Conservation (phyloP, 805 yeast genomes). For the Myxozyma monticola region DNA sequence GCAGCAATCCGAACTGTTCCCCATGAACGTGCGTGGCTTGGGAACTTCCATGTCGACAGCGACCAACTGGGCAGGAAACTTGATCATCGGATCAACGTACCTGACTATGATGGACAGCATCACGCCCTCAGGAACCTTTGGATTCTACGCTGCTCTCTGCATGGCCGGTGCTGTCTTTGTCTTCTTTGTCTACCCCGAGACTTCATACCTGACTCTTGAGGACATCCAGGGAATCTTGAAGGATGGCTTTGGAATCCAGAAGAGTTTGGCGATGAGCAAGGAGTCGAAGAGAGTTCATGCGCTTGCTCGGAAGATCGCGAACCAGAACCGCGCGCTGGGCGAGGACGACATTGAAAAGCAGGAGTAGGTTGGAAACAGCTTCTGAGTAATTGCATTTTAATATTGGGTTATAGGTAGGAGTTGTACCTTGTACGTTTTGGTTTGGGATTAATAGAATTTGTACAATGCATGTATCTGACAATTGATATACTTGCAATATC, state of each 20-base stretch:
- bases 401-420: no score
- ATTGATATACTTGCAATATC: no score
- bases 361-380: no score
- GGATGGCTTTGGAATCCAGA: conserved; percentile 83
- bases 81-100: conserved; percentile 87
- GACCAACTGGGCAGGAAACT: conserved; percentile 95
- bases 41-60: conserved; percentile 92
- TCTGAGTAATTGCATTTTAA: no score
- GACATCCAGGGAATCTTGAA: conserved; percentile 81
- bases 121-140: conserved; percentile 93
- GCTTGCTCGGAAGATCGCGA: no score
- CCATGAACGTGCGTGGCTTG: conserved; percentile 88
- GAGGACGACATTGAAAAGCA: no score
- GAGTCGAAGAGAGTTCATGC: no score
- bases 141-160: conserved; percentile 83
- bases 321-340: no score
- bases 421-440: no score
- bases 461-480: no score
- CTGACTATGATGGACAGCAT: conserved; percentile 90
- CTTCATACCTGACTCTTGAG: conserved; percentile 85
- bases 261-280: conserved; percentile 59
- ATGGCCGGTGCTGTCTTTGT: conserved; percentile 70
- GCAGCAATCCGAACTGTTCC: conserved; percentile 95
- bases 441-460: no score
- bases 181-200: conserved; percentile 86